Evolutionary conservation across 352 stramenopile genomes (phyloP).

Genomic region (Globisporangium okanoganense): DNA sequence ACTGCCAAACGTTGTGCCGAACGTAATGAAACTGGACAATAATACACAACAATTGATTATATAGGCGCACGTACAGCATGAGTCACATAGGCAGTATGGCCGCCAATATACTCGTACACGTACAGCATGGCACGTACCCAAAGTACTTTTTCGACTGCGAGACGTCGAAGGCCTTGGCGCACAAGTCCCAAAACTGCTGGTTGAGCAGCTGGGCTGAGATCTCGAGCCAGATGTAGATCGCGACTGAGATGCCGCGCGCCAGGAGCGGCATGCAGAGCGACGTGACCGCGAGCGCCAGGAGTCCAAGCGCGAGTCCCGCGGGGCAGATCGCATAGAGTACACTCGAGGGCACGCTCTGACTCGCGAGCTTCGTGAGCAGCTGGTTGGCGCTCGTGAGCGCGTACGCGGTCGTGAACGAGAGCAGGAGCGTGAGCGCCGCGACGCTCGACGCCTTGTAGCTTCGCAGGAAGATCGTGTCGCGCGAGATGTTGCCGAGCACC

Average conservation of each 20-base stretch:
- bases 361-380: conserved; percentile 28
- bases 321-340: conserved; percentile 55
- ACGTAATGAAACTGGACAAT: conserved; percentile 61
- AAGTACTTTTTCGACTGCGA: conserved; percentile 85
- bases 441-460: conserved; percentile 67
- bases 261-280: conserved; percentile 45
- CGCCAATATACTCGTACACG: too few species aligned
- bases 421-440: conserved; percentile 63
- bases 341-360: conserved; percentile 22
- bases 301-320: conserved; percentile 30
- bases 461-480: conserved; percentile 81
- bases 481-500: conserved; percentile 72
- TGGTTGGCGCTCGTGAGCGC: conserved; percentile 44
- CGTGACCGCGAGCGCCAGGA: conserved; percentile 40
- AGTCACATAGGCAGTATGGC: not conserved
- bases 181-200: conserved; percentile 87
- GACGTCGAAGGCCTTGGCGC: conserved; percentile 75
- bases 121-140: conserved; percentile 25
- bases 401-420: conserved; percentile 73
- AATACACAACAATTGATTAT: not conserved
- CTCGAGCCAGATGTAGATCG: conserved; percentile 83
- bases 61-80: not conserved
- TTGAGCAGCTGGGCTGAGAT: conserved; percentile 68
- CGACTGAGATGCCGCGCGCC: conserved; percentile 42
- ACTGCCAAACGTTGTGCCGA: conserved; percentile 77